phyloP scores from a whole-genome alignment of 2,329 filamentous ascomycete genomes.

The Akanthomyces lecanii region DNA sequence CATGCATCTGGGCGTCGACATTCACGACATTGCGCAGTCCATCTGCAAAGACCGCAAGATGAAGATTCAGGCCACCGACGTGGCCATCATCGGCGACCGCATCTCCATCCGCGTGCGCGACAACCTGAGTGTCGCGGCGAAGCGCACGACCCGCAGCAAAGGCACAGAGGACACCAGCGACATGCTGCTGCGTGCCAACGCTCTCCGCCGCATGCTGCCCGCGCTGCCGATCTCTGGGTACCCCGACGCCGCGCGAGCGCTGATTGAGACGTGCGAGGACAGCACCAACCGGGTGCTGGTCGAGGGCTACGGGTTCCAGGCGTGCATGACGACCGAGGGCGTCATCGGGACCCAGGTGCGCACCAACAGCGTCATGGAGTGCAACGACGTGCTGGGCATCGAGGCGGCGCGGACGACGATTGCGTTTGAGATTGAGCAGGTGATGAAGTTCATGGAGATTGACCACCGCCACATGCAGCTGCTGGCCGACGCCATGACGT shows the following conservation, averaged over 20 bases:
- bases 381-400: constrained; percentile 81
- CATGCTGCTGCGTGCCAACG: constrained; percentile 73
- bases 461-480: constrained; percentile 98
- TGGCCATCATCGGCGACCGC: constrained; percentile 55
- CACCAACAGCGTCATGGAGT: constrained; percentile 89
- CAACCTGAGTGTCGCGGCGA: constrained; percentile 45
- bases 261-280: constrained; percentile 76
- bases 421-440: constrained; percentile 76
- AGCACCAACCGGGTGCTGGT: constrained; percentile 73
- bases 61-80: constrained; percentile 64
- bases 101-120: constrained; percentile 71
- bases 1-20: constrained; percentile 74
- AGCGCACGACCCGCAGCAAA: constrained; percentile 45
- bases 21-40: constrained; percentile 68
- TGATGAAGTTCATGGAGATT: constrained; percentile 94
- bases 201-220: constrained; percentile 77
- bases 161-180: constrained; percentile 40
- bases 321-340: constrained; percentile 90
- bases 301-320: constrained; percentile 86
- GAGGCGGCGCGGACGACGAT: constrained; percentile 91
- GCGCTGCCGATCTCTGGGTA: constrained; percentile 87
- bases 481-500: constrained; percentile 97
- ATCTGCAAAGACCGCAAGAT: constrained; percentile 81
- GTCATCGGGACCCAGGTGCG: constrained; percentile 71
- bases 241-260: constrained; percentile 76